Evolutionary conservation across 495 filamentous ascomycete genomes (phyloP).

Genomic region (Penicillium manginii): DNA sequence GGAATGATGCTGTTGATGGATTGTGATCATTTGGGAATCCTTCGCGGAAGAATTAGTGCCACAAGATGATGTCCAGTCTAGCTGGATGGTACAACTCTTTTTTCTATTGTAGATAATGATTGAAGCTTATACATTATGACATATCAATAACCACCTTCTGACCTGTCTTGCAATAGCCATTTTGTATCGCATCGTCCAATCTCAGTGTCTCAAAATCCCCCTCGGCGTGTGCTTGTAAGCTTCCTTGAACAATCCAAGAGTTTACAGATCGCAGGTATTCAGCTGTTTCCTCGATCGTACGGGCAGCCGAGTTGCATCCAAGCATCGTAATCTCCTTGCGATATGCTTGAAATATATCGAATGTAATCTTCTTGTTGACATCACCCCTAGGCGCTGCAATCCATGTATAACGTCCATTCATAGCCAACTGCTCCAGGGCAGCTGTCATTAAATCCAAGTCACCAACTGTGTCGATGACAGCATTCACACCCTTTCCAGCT

Average conservation of each 20-base stretch:
- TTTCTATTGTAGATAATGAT: background rate
- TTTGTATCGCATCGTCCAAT: constrained; percentile 17
- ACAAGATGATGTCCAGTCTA: no score
- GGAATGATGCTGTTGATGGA: no score
- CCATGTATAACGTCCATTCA: constrained; percentile 24
- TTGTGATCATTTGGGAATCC: no score
- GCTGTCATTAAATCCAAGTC: constrained; percentile 21
- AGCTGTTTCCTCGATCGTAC: constrained; percentile 15
- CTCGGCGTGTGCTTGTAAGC: constrained; percentile 17
- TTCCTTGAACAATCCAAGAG: constrained; percentile 19
- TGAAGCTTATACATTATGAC: constrained; percentile 1
- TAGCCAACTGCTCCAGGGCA: constrained; percentile 16
- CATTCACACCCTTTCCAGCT: constrained; percentile 22
- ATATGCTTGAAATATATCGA: constrained; percentile 27
- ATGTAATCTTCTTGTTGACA: constrained; percentile 12
- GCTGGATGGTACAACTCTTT: no score
- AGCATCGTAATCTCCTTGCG: constrained; percentile 22
- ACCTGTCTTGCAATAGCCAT: constrained; percentile 15
- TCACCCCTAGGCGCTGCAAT: constrained; percentile 24
- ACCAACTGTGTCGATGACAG: constrained; percentile 25
- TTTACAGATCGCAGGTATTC: constrained; percentile 14
- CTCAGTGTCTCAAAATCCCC: constrained; percentile 9
- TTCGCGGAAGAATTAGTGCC: no score
- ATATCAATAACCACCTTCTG: constrained; percentile 23
- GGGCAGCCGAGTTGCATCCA: constrained; percentile 23